Percentiles rank a stretch among this genome's conserved stretches.
Conservation (phyloP, 805 yeast genomes). For the Saccharomyces eubayanus region DNA sequence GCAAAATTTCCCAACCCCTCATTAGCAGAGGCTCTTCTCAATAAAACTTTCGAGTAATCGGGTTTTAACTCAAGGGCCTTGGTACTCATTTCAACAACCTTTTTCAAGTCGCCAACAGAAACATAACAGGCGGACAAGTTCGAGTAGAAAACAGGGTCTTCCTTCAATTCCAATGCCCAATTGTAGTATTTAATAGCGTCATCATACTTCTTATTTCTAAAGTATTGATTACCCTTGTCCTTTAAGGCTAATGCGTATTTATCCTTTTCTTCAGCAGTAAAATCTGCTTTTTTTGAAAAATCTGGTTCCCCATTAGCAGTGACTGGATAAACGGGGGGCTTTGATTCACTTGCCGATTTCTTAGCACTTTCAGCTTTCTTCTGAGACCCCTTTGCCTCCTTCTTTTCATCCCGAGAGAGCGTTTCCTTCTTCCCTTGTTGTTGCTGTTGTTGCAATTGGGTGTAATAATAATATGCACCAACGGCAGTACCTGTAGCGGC, state of each 20-base stretch:
- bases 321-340: slow-evolving; percentile 40
- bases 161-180: slow-evolving; percentile 63
- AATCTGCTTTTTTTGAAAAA: slow-evolving; percentile 36
- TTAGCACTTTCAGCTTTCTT: slow-evolving; percentile 29
- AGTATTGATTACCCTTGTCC: slow-evolving; percentile 79
- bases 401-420: neutral
- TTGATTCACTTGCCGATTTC: slow-evolving; percentile 28
- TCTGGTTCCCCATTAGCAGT: slow-evolving; percentile 51
- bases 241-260: slow-evolving; percentile 68
- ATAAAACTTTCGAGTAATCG: slow-evolving; percentile 81
- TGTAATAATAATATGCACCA: slow-evolving; percentile 48
- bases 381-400: slow-evolving; percentile 13
- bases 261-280: slow-evolving; percentile 47
- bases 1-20: slow-evolving; percentile 70
- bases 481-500: slow-evolving; percentile 58
- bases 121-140: slow-evolving; percentile 95
- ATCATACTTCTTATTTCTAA: slow-evolving; percentile 59
- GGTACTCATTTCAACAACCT: slow-evolving; percentile 82
- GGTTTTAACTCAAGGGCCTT: slow-evolving; percentile 80
- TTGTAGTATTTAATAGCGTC: slow-evolving; percentile 76
- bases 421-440: neutral
- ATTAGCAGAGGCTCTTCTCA: slow-evolving; percentile 89
- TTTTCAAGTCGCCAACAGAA: slow-evolving; percentile 67
- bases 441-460: slow-evolving; percentile 25
- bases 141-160: slow-evolving; percentile 85